Percentiles rank a stretch among this genome's conserved stretches.
Conservation (phyloP, 768 basidiomycete species). For the Coprinopsis strossmayeri region DNA sequence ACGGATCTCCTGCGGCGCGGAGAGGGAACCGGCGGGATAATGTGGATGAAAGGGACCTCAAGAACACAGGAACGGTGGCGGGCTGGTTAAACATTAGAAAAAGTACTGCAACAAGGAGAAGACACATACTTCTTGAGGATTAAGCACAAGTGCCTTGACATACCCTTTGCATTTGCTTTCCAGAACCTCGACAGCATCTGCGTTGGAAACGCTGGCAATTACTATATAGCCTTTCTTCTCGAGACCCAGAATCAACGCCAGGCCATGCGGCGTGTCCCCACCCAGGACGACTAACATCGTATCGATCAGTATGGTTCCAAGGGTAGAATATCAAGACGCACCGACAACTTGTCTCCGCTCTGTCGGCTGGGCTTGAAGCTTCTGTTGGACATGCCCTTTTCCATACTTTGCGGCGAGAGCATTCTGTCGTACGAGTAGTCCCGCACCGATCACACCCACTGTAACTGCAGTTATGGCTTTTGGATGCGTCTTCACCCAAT, state of each 20-base stretch:
- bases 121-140: slow-evolving; percentile 64
- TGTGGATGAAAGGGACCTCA: slow-evolving; percentile 75
- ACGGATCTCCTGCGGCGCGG: slow-evolving; percentile 74
- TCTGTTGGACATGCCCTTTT: slow-evolving; percentile 38
- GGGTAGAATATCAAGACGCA: slow-evolving; percentile 35
- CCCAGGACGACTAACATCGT: slow-evolving; percentile 62
- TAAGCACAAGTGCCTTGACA: slow-evolving; percentile 74
- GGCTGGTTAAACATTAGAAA: slow-evolving; percentile 37
- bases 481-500: slow-evolving; percentile 55
- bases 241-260: slow-evolving; percentile 67
- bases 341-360: slow-evolving; percentile 68
- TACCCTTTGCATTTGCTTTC: slow-evolving; percentile 68
- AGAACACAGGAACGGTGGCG: slow-evolving; percentile 63
- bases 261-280: slow-evolving; percentile 65
- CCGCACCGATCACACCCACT: slow-evolving; percentile 52
- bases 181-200: slow-evolving; percentile 56
- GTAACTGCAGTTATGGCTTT: slow-evolving; percentile 52
- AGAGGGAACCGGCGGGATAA: slow-evolving; percentile 81
- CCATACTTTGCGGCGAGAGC: slow-evolving; percentile 21
- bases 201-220: slow-evolving; percentile 67
- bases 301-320: slow-evolving; percentile 8
- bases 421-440: slow-evolving; percentile 50
- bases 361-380: slow-evolving; percentile 15
- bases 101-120: neutral
- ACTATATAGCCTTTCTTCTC: slow-evolving; percentile 81